Evolutionary conservation across 2,329 filamentous ascomycete genomes (phyloP), one percentile per base, ranked within the genome.

Genomic region (Pestalotiopsis sp.): DNA sequence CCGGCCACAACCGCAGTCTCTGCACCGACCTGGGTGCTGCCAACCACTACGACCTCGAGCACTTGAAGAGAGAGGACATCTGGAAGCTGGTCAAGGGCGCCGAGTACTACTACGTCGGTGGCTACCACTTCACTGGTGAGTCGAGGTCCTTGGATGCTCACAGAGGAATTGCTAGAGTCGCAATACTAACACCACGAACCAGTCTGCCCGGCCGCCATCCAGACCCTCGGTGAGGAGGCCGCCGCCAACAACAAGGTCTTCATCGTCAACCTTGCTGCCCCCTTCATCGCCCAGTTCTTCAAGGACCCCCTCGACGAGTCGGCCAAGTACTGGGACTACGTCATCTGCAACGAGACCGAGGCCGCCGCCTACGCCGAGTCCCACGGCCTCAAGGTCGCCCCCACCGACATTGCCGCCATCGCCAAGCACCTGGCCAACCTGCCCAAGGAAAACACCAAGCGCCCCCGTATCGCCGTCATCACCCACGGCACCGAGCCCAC

Each of bases 211-310:
- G 91, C 92, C 25, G 95, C 96, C 73, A 94, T 97, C 79, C 86
- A 95, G 86, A 93, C 94, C 73, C 88, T 99, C 63, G 95, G 92
- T 74, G 91, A 97, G 82, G 93, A 98, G 84, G 95, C 96, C 69
- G 95, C 94, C 52, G 85, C 87, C 73, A 90, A 93, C 82, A 92
- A 98, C 88, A 99, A 99, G 90, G 86, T 87, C 71, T 97, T 98
- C 82, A 90, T 95, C 76, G 90, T 99, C 75, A 97, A 94, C 75
- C 90, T 99, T 70, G 96, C 94, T 65, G 96, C 96, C 7, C 96
- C 96, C 70, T 99, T 99, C 87, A 97, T 99, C 78, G 86, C 92
- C 52, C 92, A 97, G 80, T 97, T 98, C 89, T 99, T 98, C 92
- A 98, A 98, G 87, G 95, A 98, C 64, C 92, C 90, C 73, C 89